phyloP scores from a whole-genome alignment of 2,329 filamentous ascomycete genomes.

The Macrophomina tecta region DNA sequence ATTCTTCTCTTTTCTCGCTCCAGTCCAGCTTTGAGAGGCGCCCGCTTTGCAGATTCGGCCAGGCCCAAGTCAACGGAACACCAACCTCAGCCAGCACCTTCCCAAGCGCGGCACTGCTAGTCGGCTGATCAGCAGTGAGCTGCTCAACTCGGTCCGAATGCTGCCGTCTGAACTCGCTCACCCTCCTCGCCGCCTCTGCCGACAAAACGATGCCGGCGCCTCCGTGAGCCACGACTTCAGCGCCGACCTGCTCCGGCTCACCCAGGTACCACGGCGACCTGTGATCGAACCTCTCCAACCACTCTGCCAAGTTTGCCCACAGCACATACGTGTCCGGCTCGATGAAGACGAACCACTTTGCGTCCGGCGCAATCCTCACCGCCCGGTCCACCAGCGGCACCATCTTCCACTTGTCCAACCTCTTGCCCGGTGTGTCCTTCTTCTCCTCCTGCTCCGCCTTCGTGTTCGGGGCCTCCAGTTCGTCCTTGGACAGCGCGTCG shows the following conservation, averaged over 20 bases:
- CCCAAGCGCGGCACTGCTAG: slow-evolving; percentile 58
- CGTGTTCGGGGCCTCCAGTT: slow-evolving; percentile 9
- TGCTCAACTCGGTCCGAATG: slow-evolving; percentile 52
- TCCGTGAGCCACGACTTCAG: slow-evolving; percentile 59
- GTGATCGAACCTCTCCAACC: slow-evolving; percentile 59
- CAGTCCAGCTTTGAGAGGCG: slow-evolving; percentile 46
- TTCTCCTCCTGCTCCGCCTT: neutral
- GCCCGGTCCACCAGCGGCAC: slow-evolving; percentile 45
- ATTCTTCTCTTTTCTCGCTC: slow-evolving; percentile 23
- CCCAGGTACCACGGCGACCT: slow-evolving; percentile 59
- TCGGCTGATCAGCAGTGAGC: slow-evolving; percentile 55
- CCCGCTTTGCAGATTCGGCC: slow-evolving; percentile 56
- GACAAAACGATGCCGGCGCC: slow-evolving; percentile 62
- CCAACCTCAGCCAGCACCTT: slow-evolving; percentile 55
- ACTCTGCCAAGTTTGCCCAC: slow-evolving; percentile 59
- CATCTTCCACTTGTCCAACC: slow-evolving; percentile 48
- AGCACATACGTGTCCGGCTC: slow-evolving; percentile 65
- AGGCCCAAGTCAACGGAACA: slow-evolving; percentile 53
- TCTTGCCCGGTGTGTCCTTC: slow-evolving; percentile 33
- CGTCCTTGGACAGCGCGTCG: slow-evolving; percentile 33
- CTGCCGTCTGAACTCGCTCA: slow-evolving; percentile 50
- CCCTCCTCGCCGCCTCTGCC: slow-evolving; percentile 53
- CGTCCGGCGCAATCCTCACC: slow-evolving; percentile 49
- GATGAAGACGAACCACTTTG: slow-evolving; percentile 65
- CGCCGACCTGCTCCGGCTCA: slow-evolving; percentile 59